Conservation (phyloP, 148 eudicot species). For the Rhododendron ferrugineum region DNA sequence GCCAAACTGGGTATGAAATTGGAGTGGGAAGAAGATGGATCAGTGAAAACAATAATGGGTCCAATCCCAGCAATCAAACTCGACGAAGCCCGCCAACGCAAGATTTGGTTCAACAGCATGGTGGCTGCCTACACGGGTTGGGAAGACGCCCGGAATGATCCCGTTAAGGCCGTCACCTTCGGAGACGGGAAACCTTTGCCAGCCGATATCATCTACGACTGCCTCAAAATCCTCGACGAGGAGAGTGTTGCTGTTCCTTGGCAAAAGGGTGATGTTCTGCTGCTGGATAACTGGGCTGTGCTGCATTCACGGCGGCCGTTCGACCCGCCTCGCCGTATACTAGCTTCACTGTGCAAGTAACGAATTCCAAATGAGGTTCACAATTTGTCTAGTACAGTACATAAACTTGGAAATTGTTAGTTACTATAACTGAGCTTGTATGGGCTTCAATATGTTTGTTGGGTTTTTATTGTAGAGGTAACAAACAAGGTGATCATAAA, state of each 20-base stretch:
- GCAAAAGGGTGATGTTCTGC: slow-evolving; percentile 71
- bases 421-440: too few species aligned
- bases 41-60: slow-evolving; percentile 69
- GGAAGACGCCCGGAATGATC: slow-evolving; percentile 70
- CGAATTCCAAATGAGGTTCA: not conserved
- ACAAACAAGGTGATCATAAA: not conserved
- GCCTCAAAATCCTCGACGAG: slow-evolving; percentile 64
- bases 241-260: slow-evolving; percentile 78
- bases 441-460: not conserved
- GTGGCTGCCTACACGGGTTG: slow-evolving; percentile 81
- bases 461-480: not conserved
- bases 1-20: slow-evolving; percentile 72
- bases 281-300: slow-evolving; percentile 81
- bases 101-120: slow-evolving; percentile 92
- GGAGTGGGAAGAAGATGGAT: slow-evolving; percentile 71
- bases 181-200: slow-evolving; percentile 87
- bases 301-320: slow-evolving; percentile 77
- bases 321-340: slow-evolving; percentile 69
- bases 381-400: not conserved
- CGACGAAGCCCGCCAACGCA: slow-evolving; percentile 51
- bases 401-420: not conserved
- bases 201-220: slow-evolving; percentile 44
- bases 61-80: slow-evolving; percentile 71
- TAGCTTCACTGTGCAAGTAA: slow-evolving; percentile 87
- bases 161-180: slow-evolving; percentile 68